Base-by-base conservation (phyloP, 768 basidiomycete genomes). In the Suillus brevipes region DNA sequence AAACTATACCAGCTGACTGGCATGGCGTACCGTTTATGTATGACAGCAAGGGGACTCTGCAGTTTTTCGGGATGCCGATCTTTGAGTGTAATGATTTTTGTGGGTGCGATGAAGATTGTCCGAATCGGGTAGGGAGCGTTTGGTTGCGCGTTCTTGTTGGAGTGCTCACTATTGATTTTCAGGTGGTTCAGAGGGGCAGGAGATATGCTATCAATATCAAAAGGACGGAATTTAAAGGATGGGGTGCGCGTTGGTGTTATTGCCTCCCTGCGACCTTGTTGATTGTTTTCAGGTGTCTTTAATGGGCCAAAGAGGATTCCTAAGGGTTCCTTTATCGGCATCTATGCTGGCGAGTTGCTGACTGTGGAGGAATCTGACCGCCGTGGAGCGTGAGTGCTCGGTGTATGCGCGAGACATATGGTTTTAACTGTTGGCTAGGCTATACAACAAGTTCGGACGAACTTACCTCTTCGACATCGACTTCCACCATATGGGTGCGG, bases 31-130 rank as follows among this genome's bases (percentile, higher is more conserved):
- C 90, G 1, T 95, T 95, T 72, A 77, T 85, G 23, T 96, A 94
- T 73, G 86, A 94, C 70, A 76, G 77, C 64, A 80, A 79, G 63
- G 89, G 90, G 16, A 75, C 76, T 42, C 70, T 95, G 43, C 85
- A 82, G 67, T 68, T 72, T 4, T 69, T 76, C 18, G 83, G 80
- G 7, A 83, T 82, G 62, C 91, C 93, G 0, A 87, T 95, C 34
- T 91, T 91, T 69, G 95, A 97, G 76, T 97, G 95, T 73, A 94
- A 95, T 71, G 87, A 84, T 52, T 79, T 87, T 36, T 97, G 95
- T 72, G 82, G 83, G 2, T 97, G 95, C 76, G 87, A 87, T 16
- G 89, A 91, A 2, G 86, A 89, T 52, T 97, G 95, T 73, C 80
- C 79, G 58, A 97, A 96, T 76, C 78, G 94, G 76, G 94, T 95